These are phyloP conservation scores for Phytophthora pini DNA, from an alignment of 352 stramenopile species.

Conservation along the genomic window DNA sequence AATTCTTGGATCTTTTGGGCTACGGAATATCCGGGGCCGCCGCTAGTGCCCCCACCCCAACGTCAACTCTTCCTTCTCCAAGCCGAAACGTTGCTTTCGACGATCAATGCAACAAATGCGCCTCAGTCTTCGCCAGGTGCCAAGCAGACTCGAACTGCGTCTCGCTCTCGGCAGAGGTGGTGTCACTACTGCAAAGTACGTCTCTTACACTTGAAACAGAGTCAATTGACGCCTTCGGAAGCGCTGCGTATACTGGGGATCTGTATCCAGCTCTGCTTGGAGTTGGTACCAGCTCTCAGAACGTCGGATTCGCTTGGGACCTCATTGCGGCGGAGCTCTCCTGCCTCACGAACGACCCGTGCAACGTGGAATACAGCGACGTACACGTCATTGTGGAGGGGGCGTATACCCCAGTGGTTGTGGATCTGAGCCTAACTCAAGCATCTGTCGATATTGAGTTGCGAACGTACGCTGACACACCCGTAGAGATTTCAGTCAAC, in stretches of 20 bases:
- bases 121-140: constrained; percentile 6
- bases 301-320: constrained; percentile 11
- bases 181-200: constrained; percentile 1
- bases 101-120: constrained; percentile 15
- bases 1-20: constrained; percentile 15
- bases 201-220: not conserved
- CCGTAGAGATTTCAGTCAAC: constrained; percentile 1
- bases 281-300: not conserved
- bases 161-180: not conserved
- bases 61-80: not conserved
- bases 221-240: constrained; percentile 1
- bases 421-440: not conserved
- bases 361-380: constrained; percentile 19
- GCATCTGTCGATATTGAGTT: constrained; percentile 5
- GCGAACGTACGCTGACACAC: constrained; percentile 6
- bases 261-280: constrained; percentile 2
- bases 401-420: not conserved
- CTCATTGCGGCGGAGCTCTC: constrained; percentile 13
- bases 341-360: constrained; percentile 14
- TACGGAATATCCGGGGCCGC: constrained; percentile 2
- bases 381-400: not conserved
- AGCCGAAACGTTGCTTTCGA: not conserved
- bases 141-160: constrained; percentile 6
- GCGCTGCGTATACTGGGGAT: constrained; percentile 1
- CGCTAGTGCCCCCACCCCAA: not conserved